phyloP scores from a whole-genome alignment of 2,329 filamentous ascomycete genomes.

The Cladophialophora yegresii region DNA sequence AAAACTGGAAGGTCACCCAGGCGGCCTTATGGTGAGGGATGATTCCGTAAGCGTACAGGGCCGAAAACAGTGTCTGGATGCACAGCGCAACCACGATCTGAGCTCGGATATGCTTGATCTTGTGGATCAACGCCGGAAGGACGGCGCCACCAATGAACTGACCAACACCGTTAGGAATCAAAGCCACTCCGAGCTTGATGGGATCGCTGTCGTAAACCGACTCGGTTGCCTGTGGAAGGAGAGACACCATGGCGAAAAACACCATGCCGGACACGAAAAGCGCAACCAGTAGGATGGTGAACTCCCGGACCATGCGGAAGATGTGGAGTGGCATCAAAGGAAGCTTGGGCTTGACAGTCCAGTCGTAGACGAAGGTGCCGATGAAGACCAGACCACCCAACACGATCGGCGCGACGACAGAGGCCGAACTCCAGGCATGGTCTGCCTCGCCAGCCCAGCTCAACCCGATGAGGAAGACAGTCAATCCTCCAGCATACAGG shows the following conservation, averaged over 20 bases:
- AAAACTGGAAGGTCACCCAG: conserved; percentile 34
- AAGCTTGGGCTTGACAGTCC: conserved; percentile 13
- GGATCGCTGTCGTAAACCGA: conserved; percentile 46
- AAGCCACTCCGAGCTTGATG: conserved; percentile 48
- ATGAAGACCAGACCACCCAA: conserved; percentile 42
- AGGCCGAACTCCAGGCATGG: conserved; percentile 48
- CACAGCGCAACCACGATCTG: conserved; percentile 30
- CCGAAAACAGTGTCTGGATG: conserved; percentile 36
- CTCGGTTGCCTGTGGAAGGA: conserved; percentile 51
- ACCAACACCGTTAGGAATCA: conserved; percentile 25
- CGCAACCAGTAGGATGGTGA: conserved; percentile 15
- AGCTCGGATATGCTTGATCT: conserved; percentile 21
- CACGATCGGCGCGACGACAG: conserved; percentile 43
- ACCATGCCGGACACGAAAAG: conserved; percentile 41
- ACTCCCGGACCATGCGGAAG: conserved; percentile 17
- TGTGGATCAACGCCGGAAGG: conserved; percentile 16
- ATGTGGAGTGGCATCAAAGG: conserved; percentile 17
- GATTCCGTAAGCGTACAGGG: conserved; percentile 23
- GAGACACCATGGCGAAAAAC: conserved; percentile 51
- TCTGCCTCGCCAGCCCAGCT: conserved; percentile 45
- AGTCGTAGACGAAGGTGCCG: conserved; percentile 46
- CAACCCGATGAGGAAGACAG: conserved; percentile 50
- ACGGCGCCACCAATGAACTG: conserved; percentile 17
- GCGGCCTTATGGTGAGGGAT: conserved; percentile 26
- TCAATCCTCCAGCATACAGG: conserved; percentile 46